phyloP scores from a whole-genome alignment of 805 yeast species.

The Starmerella apicola region DNA sequence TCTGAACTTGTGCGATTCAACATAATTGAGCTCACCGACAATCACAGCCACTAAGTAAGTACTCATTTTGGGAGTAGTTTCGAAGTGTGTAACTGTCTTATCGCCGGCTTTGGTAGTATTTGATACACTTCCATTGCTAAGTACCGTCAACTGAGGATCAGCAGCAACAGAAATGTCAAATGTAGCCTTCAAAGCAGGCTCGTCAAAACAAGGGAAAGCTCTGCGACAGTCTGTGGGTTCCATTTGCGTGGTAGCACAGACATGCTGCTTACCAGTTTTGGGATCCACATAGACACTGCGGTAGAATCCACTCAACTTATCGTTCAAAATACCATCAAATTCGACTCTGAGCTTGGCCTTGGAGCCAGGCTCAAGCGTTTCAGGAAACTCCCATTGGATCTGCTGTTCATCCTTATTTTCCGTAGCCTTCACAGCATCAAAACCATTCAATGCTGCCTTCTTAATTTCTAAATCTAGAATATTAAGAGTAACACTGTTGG shows the following conservation, averaged over 20 bases:
- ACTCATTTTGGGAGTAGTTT: constrained; percentile 58
- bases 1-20: constrained; percentile 42
- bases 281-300: constrained; percentile 47
- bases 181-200: constrained; percentile 57
- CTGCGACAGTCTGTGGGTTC: constrained; percentile 69
- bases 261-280: constrained; percentile 39
- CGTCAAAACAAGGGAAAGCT: constrained; percentile 68
- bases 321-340: constrained; percentile 48
- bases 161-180: constrained; percentile 48
- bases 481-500: constrained; percentile 43
- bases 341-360: constrained; percentile 45
- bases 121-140: constrained; percentile 56
- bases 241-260: constrained; percentile 56
- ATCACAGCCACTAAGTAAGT: constrained; percentile 63
- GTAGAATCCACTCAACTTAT: constrained; percentile 64
- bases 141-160: constrained; percentile 39
- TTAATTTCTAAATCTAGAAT: constrained; percentile 50
- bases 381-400: constrained; percentile 44
- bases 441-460: constrained; percentile 23
- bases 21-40: constrained; percentile 54
- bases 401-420: constrained; percentile 48
- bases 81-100: constrained; percentile 39
- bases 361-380: constrained; percentile 28
- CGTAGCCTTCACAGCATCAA: constrained; percentile 24
- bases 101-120: constrained; percentile 29